Evolutionary conservation across 345 rosid species (phyloP).

Genomic region (Linum usitatissimum): DNA sequence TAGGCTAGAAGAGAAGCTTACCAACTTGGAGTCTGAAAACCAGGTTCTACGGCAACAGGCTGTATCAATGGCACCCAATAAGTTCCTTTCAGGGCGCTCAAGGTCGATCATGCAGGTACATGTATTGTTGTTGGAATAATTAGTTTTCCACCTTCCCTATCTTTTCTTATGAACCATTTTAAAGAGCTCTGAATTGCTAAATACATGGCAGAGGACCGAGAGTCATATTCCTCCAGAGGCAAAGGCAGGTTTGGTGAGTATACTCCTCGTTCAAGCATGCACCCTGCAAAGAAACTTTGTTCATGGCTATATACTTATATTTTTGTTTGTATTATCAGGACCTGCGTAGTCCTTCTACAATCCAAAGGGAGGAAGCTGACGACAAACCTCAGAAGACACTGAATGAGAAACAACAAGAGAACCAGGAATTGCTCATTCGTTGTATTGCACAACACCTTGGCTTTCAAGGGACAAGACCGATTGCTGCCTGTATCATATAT

Average conservation of each 20-base stretch:
- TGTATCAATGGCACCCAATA: constrained; percentile 32
- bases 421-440: constrained; percentile 40
- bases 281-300: neutral
- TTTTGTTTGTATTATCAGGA: constrained; percentile 10
- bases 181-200: neutral
- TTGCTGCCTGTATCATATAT: constrained; percentile 46
- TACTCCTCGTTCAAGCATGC: constrained; percentile 25
- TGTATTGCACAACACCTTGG: constrained; percentile 37
- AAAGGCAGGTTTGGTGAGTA: constrained; percentile 30
- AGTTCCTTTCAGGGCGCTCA: constrained; percentile 32
- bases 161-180: neutral
- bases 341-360: constrained; percentile 25
- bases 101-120: constrained; percentile 22
- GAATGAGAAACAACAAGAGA: constrained; percentile 32
- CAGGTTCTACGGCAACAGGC: constrained; percentile 65
- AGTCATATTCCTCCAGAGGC: constrained; percentile 35
- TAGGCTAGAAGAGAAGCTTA: constrained; percentile 40
- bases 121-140: neutral
- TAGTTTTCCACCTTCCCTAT: neutral
- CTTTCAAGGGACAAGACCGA: constrained; percentile 39
- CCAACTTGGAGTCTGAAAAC: constrained; percentile 58
- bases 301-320: constrained; percentile 14
- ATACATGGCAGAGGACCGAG: constrained; percentile 29
- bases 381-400: constrained; percentile 8
- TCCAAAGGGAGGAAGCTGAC: constrained; percentile 54